These are phyloP conservation scores for Salvia hispanica DNA, from an alignment of 257 asterid species.

Conservation along the genomic window DNA sequence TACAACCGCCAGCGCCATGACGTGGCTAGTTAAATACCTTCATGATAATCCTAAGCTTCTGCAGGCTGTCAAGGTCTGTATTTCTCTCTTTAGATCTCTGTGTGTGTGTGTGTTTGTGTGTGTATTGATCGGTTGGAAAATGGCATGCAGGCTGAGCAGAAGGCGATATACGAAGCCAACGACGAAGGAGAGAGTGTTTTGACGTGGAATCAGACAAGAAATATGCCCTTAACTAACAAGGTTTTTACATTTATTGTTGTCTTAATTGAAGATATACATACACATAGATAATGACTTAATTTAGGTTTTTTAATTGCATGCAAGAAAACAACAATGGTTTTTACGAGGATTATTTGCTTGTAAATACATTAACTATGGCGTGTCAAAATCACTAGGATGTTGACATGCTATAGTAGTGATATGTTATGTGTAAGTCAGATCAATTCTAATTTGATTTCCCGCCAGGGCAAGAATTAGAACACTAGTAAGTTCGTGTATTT, in stretches of 20 bases:
- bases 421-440: too few relatives aligned
- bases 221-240: conserved; percentile 75
- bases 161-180: conserved; percentile 49
- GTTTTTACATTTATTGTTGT: conserved; percentile 5
- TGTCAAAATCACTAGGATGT: too few relatives aligned
- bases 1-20: conserved; percentile 80
- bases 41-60: conserved; percentile 59
- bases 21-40: conserved; percentile 84
- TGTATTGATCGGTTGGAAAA: not conserved
- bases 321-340: not conserved
- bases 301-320: conserved; percentile 17
- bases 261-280: too few relatives aligned
- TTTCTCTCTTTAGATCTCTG: not conserved
- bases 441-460: too few relatives aligned
- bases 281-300: not conserved
- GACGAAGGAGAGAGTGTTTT: conserved; percentile 38
- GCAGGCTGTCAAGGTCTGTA: conserved; percentile 57
- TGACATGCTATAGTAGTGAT: too few relatives aligned
- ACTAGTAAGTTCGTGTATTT: too few relatives aligned
- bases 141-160: conserved; percentile 70
- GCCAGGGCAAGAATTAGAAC: too few relatives aligned
- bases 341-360: too few relatives aligned
- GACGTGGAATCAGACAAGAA: conserved; percentile 84
- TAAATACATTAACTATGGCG: too few relatives aligned
- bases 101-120: not conserved